Evolutionary conservation across 2,329 filamentous ascomycete species (phyloP).

Genomic region (Neonectria neomacrospora): DNA sequence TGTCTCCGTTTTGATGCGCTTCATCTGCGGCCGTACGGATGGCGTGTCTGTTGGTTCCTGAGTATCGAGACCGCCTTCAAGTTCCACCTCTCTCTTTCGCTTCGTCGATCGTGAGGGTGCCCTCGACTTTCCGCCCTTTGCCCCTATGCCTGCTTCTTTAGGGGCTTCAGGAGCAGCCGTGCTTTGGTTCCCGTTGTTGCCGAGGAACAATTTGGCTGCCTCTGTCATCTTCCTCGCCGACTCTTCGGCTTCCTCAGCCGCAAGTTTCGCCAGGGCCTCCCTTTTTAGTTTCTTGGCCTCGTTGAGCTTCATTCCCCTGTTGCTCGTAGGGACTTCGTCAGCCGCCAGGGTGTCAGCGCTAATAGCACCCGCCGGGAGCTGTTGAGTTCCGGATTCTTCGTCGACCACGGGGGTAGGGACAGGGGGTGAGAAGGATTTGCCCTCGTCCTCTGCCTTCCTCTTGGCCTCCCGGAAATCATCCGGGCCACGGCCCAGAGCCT

Average conservation of each 20-base stretch:
- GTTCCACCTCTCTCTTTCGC: slow-evolving; percentile 57
- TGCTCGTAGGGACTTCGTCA: slow-evolving; percentile 73
- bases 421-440: slow-evolving; percentile 66
- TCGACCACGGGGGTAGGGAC: slow-evolving; percentile 55
- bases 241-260: slow-evolving; percentile 71
- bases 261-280: slow-evolving; percentile 70
- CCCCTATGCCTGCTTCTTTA: slow-evolving; percentile 37
- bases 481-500: slow-evolving; percentile 73
- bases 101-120: slow-evolving; percentile 53
- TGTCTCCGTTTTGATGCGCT: slow-evolving; percentile 68
- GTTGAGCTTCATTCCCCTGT: slow-evolving; percentile 81
- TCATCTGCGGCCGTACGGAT: slow-evolving; percentile 54
- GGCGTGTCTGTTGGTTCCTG: slow-evolving; percentile 45
- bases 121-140: slow-evolving; percentile 43
- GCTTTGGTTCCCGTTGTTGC: slow-evolving; percentile 42
- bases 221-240: slow-evolving; percentile 64
- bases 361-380: slow-evolving; percentile 69
- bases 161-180: slow-evolving; percentile 40
- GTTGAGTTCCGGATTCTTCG: slow-evolving; percentile 61
- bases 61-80: slow-evolving; percentile 45
- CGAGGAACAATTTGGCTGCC: slow-evolving; percentile 58
- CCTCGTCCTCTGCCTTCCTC: slow-evolving; percentile 72
- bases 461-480: slow-evolving; percentile 71
- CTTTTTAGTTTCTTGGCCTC: slow-evolving; percentile 80
- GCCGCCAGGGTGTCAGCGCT: slow-evolving; percentile 65